Conservation (phyloP, 768 basidiomycete genomes). For the Suillus subluteus region DNA sequence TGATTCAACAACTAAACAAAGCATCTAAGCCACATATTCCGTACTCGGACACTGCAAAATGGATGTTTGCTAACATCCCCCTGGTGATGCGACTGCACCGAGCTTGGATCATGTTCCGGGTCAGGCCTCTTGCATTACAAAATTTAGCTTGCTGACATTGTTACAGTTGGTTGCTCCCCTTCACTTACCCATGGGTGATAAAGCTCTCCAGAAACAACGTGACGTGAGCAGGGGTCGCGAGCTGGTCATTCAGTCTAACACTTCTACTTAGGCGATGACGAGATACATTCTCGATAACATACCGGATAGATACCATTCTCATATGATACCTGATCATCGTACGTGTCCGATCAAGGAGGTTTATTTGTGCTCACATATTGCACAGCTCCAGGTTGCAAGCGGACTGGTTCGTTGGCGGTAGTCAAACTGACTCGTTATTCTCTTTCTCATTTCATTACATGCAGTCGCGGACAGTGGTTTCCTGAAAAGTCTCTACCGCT, state of each 20-base stretch:
- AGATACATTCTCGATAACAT: not conserved
- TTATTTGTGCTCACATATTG: not conserved
- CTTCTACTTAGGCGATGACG: not conserved
- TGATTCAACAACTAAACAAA: conserved; percentile 26
- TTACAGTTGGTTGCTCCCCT: conserved; percentile 24
- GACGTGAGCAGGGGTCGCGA: conserved; percentile 12
- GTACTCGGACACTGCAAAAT: conserved; percentile 42
- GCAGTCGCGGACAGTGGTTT: not conserved
- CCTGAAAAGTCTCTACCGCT: not conserved
- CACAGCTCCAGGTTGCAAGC: conserved; percentile 1
- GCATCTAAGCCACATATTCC: conserved; percentile 43
- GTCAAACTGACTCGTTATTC: not conserved
- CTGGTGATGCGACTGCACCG: conserved; percentile 54
- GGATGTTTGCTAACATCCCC: conserved; percentile 59
- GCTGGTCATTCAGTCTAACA: not conserved
- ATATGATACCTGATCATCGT: not conserved
- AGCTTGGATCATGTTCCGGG: conserved; percentile 51
- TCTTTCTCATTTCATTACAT: not conserved
- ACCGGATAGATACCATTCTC: not conserved
- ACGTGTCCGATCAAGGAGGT: not conserved
- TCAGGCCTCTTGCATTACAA: conserved; percentile 26
- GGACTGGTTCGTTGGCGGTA: not conserved
- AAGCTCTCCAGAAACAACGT: conserved; percentile 15
- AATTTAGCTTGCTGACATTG: not conserved
- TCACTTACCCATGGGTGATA: conserved; percentile 15